phyloP scores from a whole-genome alignment of 2,329 filamentous ascomycete genomes.

The Fusarium anthophilum region DNA sequence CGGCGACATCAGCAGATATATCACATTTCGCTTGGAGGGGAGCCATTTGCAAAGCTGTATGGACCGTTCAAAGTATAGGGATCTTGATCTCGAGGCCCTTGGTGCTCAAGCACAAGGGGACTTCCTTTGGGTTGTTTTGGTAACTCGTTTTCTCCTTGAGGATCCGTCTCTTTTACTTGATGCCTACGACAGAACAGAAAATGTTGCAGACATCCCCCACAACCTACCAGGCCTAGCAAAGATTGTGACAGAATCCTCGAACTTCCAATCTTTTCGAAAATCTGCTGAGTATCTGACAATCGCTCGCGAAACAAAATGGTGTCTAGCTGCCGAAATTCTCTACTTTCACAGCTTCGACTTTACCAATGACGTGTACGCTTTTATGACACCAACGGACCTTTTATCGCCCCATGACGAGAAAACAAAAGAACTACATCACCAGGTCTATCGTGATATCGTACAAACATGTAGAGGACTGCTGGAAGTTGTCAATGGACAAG shows the following conservation, averaged over 20 bases:
- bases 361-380: conserved; percentile 1
- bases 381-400: neutral
- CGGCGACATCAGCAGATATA: conserved; percentile 18
- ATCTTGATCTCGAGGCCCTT: neutral
- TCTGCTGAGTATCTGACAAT: conserved; percentile 4
- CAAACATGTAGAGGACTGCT: neutral
- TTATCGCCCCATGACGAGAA: neutral
- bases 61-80: neutral
- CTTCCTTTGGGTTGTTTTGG: conserved; percentile 37
- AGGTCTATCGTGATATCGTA: neutral
- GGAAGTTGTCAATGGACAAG: neutral
- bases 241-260: conserved; percentile 3
- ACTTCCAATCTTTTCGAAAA: neutral
- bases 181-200: neutral
- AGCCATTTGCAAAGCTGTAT: neutral
- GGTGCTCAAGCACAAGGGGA: conserved; percentile 17
- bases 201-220: neutral
- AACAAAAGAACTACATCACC: neutral
- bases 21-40: neutral
- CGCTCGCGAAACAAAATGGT: neutral
- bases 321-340: neutral
- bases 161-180: neutral
- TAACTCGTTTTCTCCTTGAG: conserved; percentile 1
- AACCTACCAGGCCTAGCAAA: conserved; percentile 20
- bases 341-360: conserved; percentile 11